Evolutionary conservation across 495 filamentous ascomycete species (phyloP).

Genomic region (Xylaria bambusicola): DNA sequence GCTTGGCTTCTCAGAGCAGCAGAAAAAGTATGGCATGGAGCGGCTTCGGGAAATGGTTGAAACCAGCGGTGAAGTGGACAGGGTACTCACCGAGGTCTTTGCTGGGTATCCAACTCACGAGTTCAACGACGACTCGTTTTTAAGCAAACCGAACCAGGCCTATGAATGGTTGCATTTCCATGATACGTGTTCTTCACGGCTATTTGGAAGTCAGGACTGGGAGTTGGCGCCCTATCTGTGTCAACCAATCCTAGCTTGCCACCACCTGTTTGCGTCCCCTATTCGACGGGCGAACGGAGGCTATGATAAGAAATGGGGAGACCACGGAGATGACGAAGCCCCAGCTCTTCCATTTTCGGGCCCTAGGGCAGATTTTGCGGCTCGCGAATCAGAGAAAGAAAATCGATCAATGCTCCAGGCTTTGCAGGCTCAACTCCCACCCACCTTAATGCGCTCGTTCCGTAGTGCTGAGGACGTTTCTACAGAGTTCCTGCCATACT

Average conservation of each 20-base stretch:
- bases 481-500: conserved; percentile 79
- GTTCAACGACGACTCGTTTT: conserved; percentile 88
- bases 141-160: conserved; percentile 82
- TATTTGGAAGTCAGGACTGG: conserved; percentile 81
- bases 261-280: conserved; percentile 80
- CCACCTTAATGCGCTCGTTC: conserved; percentile 70
- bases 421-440: conserved; percentile 57
- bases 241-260: conserved; percentile 84
- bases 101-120: conserved; percentile 78
- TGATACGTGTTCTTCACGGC: conserved; percentile 72
- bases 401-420: conserved; percentile 56
- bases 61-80: conserved; percentile 83
- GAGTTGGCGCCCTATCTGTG: conserved; percentile 83
- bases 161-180: conserved; percentile 97
- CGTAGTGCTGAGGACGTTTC: conserved; percentile 72
- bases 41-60: conserved; percentile 87
- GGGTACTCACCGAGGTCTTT: conserved; percentile 79
- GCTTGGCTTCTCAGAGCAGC: conserved; percentile 69
- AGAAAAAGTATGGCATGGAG: conserved; percentile 74
- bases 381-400: conserved; percentile 72
- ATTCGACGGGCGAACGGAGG: conserved; percentile 42
- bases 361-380: conserved; percentile 74
- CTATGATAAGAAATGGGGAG: conserved; percentile 44
- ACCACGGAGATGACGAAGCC: conserved; percentile 54
- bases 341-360: conserved; percentile 74